Conservation (phyloP, 805 yeast species). For the Candida maesae region DNA sequence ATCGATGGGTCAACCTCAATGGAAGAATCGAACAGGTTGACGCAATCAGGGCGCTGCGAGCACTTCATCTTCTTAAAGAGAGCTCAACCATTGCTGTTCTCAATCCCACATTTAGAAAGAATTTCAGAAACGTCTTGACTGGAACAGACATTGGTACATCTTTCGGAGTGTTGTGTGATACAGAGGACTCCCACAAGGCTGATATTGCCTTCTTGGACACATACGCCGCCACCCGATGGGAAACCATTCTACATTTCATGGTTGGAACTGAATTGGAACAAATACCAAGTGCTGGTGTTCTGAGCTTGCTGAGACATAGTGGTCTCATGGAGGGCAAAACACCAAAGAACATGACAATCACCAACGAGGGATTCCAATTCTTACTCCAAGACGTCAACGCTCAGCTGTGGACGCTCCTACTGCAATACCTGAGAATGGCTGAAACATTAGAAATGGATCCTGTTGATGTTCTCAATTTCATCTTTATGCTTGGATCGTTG, state of each 20-base stretch:
- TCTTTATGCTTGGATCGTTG: constrained; percentile 88
- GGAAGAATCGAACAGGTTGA: constrained; percentile 58
- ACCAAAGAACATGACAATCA: constrained; percentile 54
- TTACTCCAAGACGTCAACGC: constrained; percentile 87
- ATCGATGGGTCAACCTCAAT: constrained; percentile 66
- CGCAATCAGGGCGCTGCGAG: constrained; percentile 70
- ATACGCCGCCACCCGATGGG: constrained; percentile 91
- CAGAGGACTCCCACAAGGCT: constrained; percentile 52
- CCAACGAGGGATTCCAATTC: constrained; percentile 92
- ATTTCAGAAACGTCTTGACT: constrained; percentile 78
- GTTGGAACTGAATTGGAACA: constrained; percentile 80
- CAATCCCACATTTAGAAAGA: constrained; percentile 69
- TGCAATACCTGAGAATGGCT: constrained; percentile 84
- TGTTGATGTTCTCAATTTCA: constrained; percentile 90
- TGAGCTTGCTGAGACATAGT: constrained; percentile 70
- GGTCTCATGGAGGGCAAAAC: constrained; percentile 76
- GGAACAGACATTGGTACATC: constrained; percentile 68
- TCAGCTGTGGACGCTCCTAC: constrained; percentile 87
- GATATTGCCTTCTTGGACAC: constrained; percentile 65
- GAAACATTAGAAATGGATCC: constrained; percentile 88
- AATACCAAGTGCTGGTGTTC: constrained; percentile 77
- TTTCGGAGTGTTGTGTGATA: constrained; percentile 68
- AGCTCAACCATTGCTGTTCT: constrained; percentile 44
- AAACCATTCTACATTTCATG: constrained; percentile 92
- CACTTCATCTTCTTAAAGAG: constrained; percentile 72